A percentile compares a stretch with the other conserved stretches of the same genome.
phyloP scores from a whole-genome alignment of 345 rosid species.

The Kandelia obovata region DNA sequence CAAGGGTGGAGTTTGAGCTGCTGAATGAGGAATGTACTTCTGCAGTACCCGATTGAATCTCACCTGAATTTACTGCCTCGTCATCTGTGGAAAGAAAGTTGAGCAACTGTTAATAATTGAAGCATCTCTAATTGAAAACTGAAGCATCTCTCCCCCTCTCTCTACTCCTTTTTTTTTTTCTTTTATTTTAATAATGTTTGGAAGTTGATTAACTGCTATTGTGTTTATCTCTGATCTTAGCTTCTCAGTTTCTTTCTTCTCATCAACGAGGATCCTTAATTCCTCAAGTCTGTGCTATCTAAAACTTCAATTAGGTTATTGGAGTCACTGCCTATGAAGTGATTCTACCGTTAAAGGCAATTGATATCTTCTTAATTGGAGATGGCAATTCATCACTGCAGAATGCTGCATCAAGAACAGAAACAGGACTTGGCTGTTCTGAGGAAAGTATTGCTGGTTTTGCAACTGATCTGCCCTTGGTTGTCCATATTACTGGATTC shows the following conservation, averaged over 20 bases:
- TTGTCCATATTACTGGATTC: constrained; percentile 43
- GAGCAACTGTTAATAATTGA: constrained; percentile 1
- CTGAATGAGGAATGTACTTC: constrained; percentile 22
- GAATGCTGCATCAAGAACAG: constrained; percentile 81
- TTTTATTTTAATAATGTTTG: too few species aligned
- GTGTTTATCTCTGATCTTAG: too few species aligned
- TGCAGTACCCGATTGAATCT: constrained; percentile 39
- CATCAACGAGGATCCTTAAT: background rate
- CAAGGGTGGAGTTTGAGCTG: constrained; percentile 32
- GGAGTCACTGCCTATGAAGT: constrained; percentile 1
- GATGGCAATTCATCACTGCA: constrained; percentile 75
- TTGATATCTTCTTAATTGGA: constrained; percentile 69
- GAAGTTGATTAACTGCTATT: too few species aligned
- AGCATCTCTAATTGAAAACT: background rate
- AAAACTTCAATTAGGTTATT: background rate
- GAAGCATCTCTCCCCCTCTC: too few species aligned
- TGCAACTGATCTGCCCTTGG: constrained; percentile 27
- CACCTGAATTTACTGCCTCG: constrained; percentile 38
- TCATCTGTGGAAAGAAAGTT: constrained; percentile 43
- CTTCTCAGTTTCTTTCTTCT: too few species aligned
- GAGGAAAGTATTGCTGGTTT: constrained; percentile 41
- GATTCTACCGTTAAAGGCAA: constrained; percentile 57
- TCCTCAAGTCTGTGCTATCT: background rate
- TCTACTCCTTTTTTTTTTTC: too few species aligned
- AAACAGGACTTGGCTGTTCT: constrained; percentile 93